Base-by-base conservation (phyloP, 495 filamentous ascomycete genomes). In the Penicillium egyptiacum region DNA sequence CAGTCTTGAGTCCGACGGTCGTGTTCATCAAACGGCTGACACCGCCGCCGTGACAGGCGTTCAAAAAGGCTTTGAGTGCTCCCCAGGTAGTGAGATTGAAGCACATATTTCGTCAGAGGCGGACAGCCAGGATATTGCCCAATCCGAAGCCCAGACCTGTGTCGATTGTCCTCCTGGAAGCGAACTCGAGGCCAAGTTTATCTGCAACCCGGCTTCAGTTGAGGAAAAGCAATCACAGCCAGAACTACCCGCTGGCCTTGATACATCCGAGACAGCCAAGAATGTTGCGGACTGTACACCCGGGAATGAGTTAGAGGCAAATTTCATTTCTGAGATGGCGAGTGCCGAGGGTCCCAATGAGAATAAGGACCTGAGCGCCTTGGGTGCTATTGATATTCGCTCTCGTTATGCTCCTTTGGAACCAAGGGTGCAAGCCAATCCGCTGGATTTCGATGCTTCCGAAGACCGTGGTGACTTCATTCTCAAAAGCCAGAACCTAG, bases 301-400 rank as follows among this genome's bases (percentile, higher is more conserved):
- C 9, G 53, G 55, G 5, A 58, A 51, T 58, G 61, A 54, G 47
- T 14, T 56, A 12, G 64, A 58, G n/a, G 52, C 55, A 4, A 58
- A 45, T 35, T 44, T 63, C 3, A 14, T 50, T 41, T 47, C 54
- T 25, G 54, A 59, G 1, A 35, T 49, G 0, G 55, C 56, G 39
- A 55, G 41, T n/a, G 30, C 44, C n/a, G 48, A 51, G 19, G 10
- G 5, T 16, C 35, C 14, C 16, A 41, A 59, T 2, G 64, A 59
- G 20, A 62, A 50, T 14, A 77, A 79, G 6, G 72, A 81, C 46
- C 47, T 82, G 37, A 74, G 76, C 39, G 50, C 73, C 12, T 60
- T 83, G 45, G 60, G 73, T 44, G 72, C 80, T 3, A 80, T 70
- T 53, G 81, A 83, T 55, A 77, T 83, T 42, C 74, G 79, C 39